Evolutionary conservation across 2,329 filamentous ascomycete species (phyloP), one percentile per base, ranked within the genome.

Genomic region (Talaromyces sp.): DNA sequence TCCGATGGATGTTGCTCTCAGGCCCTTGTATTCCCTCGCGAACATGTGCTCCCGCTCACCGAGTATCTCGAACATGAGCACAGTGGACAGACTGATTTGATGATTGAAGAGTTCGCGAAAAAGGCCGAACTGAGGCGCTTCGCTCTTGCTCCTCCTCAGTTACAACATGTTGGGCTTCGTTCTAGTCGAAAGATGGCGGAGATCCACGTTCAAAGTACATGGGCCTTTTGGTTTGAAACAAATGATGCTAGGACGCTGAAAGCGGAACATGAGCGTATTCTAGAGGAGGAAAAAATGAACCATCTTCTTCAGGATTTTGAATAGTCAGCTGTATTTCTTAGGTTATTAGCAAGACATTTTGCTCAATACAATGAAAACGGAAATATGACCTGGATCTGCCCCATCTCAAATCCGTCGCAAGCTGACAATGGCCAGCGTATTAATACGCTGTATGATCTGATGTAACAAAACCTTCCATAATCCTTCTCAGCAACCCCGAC

Each of bases 1-100:
- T 58, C 62, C 7, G 63, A 60, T 19, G 73, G 73, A 19, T 75
- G 71, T 61, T 75, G 72, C 54, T 69, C 72, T 1, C 73, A 75
- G 64, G 72, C 66, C 1, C 59, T 74, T 15, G 63, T 75, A 11
- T 74, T 73, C 51, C 70, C 72, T 3, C 57, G 61, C 11, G 57
- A 66, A 9, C 65, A 64, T 44, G 64, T 71, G 8, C 52, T 58
- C 10, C 62, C 51, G 2, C 47, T 72, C 49, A 63, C 68, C 17
- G 60, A 11, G 1, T 67, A 65, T 33, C 58, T 71, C 22, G 49
- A 57, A 3, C 54, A 62, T 4, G 58, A 60, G 22, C 59, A 63
- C 5, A 54, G 47, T 28, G 68, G 69, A 0, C 69, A 70, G 61
- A 71, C 67, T 9, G 69, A 72, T 62, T 66, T 61, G 3, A 57